Percentiles rank a stretch among this genome's conserved stretches.
These are phyloP conservation scores for Beauveria varroae DNA, from an alignment of 2,329 filamentous ascomycete genomes.

Conservation along the genomic window DNA sequence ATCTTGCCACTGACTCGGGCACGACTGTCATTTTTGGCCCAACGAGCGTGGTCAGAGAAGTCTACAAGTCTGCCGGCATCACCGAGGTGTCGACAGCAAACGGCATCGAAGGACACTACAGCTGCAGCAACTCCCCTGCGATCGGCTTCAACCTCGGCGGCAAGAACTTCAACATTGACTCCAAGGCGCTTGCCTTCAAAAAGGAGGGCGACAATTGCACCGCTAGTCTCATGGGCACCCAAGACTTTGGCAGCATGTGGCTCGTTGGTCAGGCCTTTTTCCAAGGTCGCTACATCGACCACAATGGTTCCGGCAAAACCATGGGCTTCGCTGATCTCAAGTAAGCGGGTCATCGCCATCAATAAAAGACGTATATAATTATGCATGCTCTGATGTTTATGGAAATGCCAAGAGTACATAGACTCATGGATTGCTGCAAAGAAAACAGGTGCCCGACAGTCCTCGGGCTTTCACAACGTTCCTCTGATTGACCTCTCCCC, in stretches of 20 bases:
- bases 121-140: slow-evolving; percentile 12
- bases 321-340: slow-evolving; percentile 16
- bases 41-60: slow-evolving; percentile 2
- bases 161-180: slow-evolving; percentile 14
- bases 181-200: slow-evolving; percentile 14
- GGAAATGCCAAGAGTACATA: not conserved
- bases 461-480: not conserved
- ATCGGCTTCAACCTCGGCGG: slow-evolving; percentile 15
- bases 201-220: slow-evolving; percentile 16
- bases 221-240: slow-evolving; percentile 13
- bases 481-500: not conserved
- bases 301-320: slow-evolving; percentile 13
- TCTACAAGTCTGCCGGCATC: slow-evolving; percentile 15
- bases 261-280: slow-evolving; percentile 18
- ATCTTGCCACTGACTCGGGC: slow-evolving; percentile 15
- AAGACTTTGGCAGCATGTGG: slow-evolving; percentile 14
- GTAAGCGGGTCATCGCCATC: not conserved
- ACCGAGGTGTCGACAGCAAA: slow-evolving; percentile 5
- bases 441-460: too few relatives aligned
- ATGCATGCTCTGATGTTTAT: not conserved
- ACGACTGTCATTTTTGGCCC: slow-evolving; percentile 17
- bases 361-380: not conserved
- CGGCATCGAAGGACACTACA: slow-evolving; percentile 15
- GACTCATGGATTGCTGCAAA: not conserved
- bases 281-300: slow-evolving; percentile 17